Evolutionary conservation across 2,329 filamentous ascomycete species (phyloP), one percentile per base, ranked within the genome.

Genomic region (Pseudogymnoascus sp.): DNA sequence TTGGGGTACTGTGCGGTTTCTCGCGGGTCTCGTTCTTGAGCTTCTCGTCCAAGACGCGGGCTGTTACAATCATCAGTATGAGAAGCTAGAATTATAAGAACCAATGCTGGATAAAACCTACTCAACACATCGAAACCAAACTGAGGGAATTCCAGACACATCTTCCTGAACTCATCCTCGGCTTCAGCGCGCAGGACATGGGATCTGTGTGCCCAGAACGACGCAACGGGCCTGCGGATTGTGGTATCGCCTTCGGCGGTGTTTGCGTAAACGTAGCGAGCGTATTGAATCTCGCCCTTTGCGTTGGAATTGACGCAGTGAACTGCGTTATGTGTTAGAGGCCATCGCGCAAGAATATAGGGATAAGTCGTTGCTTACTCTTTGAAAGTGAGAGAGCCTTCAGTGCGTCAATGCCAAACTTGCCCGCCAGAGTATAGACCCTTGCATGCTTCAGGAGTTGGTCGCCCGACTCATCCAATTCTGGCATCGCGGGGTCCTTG

Each of bases 121-220:
- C 86, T 92, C 65, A 97, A 84, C 63, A 97, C 90, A 75, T 97
- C 93, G 78, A 93, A 97, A 72, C 89, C 89, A 74, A 97, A 97
- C 73, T 96, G 89, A 17, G 93, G 93, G 74, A 87, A 92, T 77
- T 96, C 90, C 74, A 96, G 78, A 78, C 93, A 96, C 76, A 96
- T 85, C 53, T 82, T 76, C 74, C 87, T 86, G 83, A 96, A 96
- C 77, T 96, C 90, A 6, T 85, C 83, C 76, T 96, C 91, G 38
- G 92, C 91, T 76, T 96, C 91, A 76, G 93, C 83, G 17, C 93
- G 88, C 67, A 96, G 79, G 11, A 90, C 87, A 77, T 95, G 91
- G 65, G 84, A 87, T 66, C 90, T 82, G 57, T 84, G 88, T 5
- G 91, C 91, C 92, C 92, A 96, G 80, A 96, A 96, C 63, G 87